Evolutionary conservation across 169 alveolate species (phyloP), one percentile per base, ranked within the genome.

Genomic region (Eimeria zaria): DNA sequence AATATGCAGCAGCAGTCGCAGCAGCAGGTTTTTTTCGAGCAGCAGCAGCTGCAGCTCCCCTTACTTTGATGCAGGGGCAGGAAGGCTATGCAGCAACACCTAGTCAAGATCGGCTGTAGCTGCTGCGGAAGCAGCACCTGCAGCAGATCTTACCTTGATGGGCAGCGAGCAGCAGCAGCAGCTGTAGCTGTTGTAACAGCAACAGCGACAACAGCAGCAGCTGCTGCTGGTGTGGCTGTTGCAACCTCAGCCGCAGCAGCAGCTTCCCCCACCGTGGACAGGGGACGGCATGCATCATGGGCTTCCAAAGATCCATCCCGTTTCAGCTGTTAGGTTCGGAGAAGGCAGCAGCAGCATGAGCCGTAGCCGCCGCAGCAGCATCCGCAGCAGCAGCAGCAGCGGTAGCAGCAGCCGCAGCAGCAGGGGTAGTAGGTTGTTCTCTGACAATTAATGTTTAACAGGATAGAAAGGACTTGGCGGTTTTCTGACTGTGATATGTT

Each of bases 1-100:
- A 84, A 44, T 11, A 84, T 84, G 76, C 89, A 80, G 44, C 91
- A 84, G 78, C 91, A 60, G 78, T 84, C 91, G 58, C 91, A 84
- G 48, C 91, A 84, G 76, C 91, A 84, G 91, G 91, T 53, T 58
- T 84, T 84, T 84, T 84, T 76, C 78, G 91, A 84, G 78, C 91
- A 84, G 78, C 91, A 84, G 76, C 91, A 84, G 58, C 91, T 84
- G 39, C 91, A 53, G 55, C 64, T 84, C 12, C 76, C 76, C 5
- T 58, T 84, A 44, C 64, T 84, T 44, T 84, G 78, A 84, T 48
- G 36, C 53, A 30, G 33, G 22, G 62, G 85, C 89, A 69, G 48
- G 89, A n/a, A 4, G 48, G 18, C 20, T 51, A 69, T 80, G 67
- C n/a, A 20, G 89, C 36, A 30, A 22, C 53, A 33, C 83, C 8